Evolutionary conservation across 2,329 filamentous ascomycete genomes (phyloP), one percentile per base, ranked within the genome.

Genomic region (Xylaria sp.): DNA sequence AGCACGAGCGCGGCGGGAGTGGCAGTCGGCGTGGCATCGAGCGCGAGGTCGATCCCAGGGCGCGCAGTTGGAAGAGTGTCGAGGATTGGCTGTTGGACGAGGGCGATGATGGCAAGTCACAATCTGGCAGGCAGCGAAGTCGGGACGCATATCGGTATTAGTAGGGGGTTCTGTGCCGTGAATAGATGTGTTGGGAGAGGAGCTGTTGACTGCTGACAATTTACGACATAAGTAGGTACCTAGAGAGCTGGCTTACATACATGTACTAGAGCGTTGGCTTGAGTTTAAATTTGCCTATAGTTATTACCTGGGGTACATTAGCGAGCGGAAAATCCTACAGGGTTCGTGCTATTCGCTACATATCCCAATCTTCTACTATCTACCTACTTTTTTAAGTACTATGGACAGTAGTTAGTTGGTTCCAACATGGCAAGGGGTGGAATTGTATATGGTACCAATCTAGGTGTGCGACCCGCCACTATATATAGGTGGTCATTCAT

Each of bases 21-120:
- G 28, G 48, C 4, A 63, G 60, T 64, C 46, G 72, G 41, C 48
- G 53, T 2, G 72, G 71, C 30, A 62, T 74, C 50, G 73, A 73
- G 66, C 71, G 75, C 32, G 75, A 78, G 73, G 70, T 77, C 43
- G 77, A 78, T 43, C 72, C 72, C 0, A 75, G 73, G 6, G 76
- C 73, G 41, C 69, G 75, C 4, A 79, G 77, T 50, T 79, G 77
- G 77, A 74, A 67, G 64, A 73, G 73, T 36, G 77, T 79, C 32
- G 76, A 79, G 70, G 77, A 79, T 63, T 79, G 77, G 77, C 66
- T 78, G 15, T 69, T 73, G 34, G 74, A 77, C 48, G 73, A 72
- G 10, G 63, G 63, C 43, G 68, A 70, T 39, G 68, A 46, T 5
- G 43, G 5, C 7, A 71, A 63, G 61, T 56, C 62, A 18, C 43